Conservation (phyloP, 257 asterid genomes). For the Linaria vulgaris region DNA sequence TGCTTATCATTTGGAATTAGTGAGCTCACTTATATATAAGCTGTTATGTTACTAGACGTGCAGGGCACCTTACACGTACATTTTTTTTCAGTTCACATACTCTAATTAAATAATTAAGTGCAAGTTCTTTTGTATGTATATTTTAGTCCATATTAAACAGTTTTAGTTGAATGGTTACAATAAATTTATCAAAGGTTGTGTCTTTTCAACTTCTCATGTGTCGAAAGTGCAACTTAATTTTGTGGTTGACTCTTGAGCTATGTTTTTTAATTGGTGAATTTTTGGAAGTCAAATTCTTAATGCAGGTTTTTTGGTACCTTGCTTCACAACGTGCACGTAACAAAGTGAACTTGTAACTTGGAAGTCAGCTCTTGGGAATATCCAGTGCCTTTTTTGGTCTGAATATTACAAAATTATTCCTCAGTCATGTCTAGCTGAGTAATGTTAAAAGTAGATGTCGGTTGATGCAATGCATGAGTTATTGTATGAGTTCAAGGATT, state of each 20-base stretch:
- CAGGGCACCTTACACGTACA: constrained; percentile 19
- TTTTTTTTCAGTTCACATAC: too few species aligned
- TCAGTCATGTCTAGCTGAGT: too few species aligned
- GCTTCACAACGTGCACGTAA: constrained; percentile 20
- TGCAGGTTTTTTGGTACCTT: constrained; percentile 21
- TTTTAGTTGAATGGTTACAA: background rate
- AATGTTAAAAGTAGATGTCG: too few species aligned
- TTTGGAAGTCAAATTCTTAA: constrained; percentile 17
- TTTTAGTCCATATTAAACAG: background rate
- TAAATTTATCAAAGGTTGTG: background rate
- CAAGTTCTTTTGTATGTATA: too few species aligned
- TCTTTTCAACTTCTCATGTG: background rate
- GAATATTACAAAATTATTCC: background rate
- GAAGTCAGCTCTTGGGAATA: constrained; percentile 16
- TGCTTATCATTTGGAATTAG: constrained; percentile 8
- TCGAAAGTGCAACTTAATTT: background rate
- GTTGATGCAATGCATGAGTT: too few species aligned
- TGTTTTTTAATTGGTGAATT: constrained; percentile 10
- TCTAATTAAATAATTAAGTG: too few species aligned
- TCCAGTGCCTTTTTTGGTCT: background rate
- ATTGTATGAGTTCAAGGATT: too few species aligned
- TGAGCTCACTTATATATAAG: background rate
- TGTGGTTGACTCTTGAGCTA: constrained; percentile 23
- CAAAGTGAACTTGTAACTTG: background rate
- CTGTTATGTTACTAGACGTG: constrained; percentile 20